Evolutionary conservation across 768 basidiomycete genomes (phyloP).

Genomic region (Dacryopinax primogenitus): DNA sequence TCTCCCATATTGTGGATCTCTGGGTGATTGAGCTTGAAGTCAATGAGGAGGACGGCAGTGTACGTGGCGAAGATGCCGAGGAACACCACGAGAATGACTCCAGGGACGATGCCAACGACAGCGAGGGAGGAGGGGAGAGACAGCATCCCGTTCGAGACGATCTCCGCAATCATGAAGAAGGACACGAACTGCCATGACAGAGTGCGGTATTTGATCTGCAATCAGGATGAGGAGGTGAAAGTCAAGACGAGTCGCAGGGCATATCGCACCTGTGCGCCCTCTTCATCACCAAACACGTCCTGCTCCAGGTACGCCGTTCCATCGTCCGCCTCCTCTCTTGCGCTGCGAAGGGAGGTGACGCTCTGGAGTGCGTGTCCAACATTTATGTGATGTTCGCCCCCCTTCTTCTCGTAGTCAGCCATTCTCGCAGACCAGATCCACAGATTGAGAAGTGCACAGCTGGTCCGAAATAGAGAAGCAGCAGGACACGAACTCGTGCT

Average conservation of each 20-base stretch:
- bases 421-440: neutral
- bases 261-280: constrained; percentile 23
- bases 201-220: constrained; percentile 41
- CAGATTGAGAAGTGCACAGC: neutral
- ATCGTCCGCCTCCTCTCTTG: constrained; percentile 14
- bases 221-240: neutral
- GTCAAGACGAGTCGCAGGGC: neutral
- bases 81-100: constrained; percentile 41
- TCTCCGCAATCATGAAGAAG: constrained; percentile 45
- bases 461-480: neutral
- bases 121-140: constrained; percentile 42
- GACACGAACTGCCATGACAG: constrained; percentile 42
- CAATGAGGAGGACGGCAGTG: constrained; percentile 41
- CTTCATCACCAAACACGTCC: constrained; percentile 38
- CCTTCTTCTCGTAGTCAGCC: constrained; percentile 4
- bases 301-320: constrained; percentile 17
- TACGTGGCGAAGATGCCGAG: constrained; percentile 40
- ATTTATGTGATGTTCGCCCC: neutral
- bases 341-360: neutral
- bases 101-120: constrained; percentile 41
- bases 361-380: constrained; percentile 2
- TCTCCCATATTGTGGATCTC: constrained; percentile 46
- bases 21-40: constrained; percentile 46
- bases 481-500: neutral
- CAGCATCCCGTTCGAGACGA: constrained; percentile 45